phyloP scores from a whole-genome alignment of 2,329 filamentous ascomycete genomes.

The Ploettnerulaceae sp. region DNA sequence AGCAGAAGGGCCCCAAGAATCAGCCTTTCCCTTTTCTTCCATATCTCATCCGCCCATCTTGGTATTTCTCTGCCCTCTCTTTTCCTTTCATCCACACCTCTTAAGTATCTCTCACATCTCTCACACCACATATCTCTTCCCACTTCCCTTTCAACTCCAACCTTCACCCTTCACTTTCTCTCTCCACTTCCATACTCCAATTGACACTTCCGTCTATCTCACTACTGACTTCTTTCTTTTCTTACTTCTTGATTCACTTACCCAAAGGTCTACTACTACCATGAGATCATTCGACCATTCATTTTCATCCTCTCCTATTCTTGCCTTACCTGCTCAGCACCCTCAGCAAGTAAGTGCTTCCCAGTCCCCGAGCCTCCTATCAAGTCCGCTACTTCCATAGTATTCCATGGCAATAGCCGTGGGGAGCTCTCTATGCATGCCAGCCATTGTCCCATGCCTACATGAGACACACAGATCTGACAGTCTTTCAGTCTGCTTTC shows the following conservation, averaged over 20 bases:
- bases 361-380: not conserved
- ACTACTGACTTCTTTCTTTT: not conserved
- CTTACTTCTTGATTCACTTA: constrained; percentile 6
- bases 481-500: constrained; percentile 22
- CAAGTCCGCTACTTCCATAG: not conserved
- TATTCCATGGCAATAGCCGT: not conserved
- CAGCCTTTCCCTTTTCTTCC: constrained; percentile 6
- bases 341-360: constrained; percentile 22
- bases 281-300: constrained; percentile 31
- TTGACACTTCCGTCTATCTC: constrained; percentile 10
- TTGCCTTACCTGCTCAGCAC: constrained; percentile 28
- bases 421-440: not conserved
- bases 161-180: constrained; percentile 1
- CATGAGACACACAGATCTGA: constrained; percentile 3
- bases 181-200: constrained; percentile 8
- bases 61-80: constrained; percentile 9
- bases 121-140: constrained; percentile 6
- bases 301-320: constrained; percentile 27
- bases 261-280: constrained; percentile 11
- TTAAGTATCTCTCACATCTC: constrained; percentile 18
- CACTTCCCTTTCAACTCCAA: not conserved
- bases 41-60: constrained; percentile 14
- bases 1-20: too few relatives aligned
- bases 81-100: constrained; percentile 11
- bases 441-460: not conserved